Conservation (phyloP, 1,284 basidiomycete genomes). For the Inonotus obliquus region DNA sequence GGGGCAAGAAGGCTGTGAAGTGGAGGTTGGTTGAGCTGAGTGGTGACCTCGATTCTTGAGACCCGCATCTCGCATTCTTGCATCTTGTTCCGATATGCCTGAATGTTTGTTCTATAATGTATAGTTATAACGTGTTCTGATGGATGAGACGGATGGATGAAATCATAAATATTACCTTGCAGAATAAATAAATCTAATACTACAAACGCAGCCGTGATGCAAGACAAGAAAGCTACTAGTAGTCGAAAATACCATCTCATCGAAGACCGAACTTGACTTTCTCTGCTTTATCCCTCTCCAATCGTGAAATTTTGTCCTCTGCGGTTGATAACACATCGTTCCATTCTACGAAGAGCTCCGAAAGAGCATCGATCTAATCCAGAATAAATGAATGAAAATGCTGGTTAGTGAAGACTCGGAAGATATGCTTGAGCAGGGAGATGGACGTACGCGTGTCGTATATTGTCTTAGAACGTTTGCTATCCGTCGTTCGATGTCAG, state of each 20-base stretch:
- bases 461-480: conserved; percentile 60
- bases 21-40: conserved; percentile 8
- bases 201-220: neutral
- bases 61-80: neutral
- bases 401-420: neutral
- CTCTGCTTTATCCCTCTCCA: conserved; percentile 58
- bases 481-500: conserved; percentile 58
- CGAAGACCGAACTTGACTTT: conserved; percentile 45
- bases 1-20: conserved; percentile 10
- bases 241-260: neutral
- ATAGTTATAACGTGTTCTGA: neutral
- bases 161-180: neutral
- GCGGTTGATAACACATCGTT: conserved; percentile 63
- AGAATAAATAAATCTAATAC: neutral
- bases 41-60: neutral
- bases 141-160: neutral
- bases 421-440: neutral
- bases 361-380: conserved; percentile 66
- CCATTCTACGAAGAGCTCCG: conserved; percentile 78
- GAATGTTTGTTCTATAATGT: neutral
- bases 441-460: conserved; percentile 54
- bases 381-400: neutral
- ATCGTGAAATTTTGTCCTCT: conserved; percentile 48
- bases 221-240: neutral
- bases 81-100: neutral